These are phyloP conservation scores for Lactifluus subvellereus DNA, from an alignment of 768 basidiomycete genomes.

Conservation along the genomic window DNA sequence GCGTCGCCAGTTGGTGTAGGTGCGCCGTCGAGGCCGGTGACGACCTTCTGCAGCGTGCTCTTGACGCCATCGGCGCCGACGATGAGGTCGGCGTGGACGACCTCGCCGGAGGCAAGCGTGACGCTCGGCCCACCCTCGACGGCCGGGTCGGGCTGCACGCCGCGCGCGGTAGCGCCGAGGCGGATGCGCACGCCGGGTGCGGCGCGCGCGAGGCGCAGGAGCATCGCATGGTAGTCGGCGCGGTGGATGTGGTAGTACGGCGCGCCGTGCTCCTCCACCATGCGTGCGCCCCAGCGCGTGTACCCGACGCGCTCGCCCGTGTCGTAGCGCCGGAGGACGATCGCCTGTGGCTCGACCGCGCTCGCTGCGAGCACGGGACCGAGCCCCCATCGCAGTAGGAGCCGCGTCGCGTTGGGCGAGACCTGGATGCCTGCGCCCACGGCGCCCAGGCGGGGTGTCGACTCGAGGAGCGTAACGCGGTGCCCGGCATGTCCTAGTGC, in stretches of 20 bases:
- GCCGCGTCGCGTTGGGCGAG: slow-evolving; percentile 36
- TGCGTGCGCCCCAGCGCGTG: slow-evolving; percentile 33
- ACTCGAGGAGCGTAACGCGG: slow-evolving; percentile 36
- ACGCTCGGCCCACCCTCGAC: slow-evolving; percentile 28
- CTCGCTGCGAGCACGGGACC: slow-evolving; percentile 29
- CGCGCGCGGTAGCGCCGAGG: slow-evolving; percentile 33
- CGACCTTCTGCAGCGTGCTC: slow-evolving; percentile 44
- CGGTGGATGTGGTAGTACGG: slow-evolving; percentile 42
- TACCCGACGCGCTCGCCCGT: slow-evolving; percentile 37
- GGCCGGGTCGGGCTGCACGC: slow-evolving; percentile 30
- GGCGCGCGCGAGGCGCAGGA: slow-evolving; percentile 32
- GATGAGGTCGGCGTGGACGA: slow-evolving; percentile 34
- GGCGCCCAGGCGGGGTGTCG: slow-evolving; percentile 36
- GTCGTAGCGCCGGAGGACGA: slow-evolving; percentile 36
- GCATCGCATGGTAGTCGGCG: slow-evolving; percentile 39
- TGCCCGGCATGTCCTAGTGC: slow-evolving; percentile 38
- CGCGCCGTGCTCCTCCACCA: slow-evolving; percentile 32
- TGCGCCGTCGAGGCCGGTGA: slow-evolving; percentile 41
- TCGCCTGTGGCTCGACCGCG: slow-evolving; percentile 35
- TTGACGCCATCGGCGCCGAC: slow-evolving; percentile 42
- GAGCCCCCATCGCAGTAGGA: slow-evolving; percentile 38
- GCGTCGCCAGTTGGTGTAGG: slow-evolving; percentile 53
- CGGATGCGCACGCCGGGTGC: slow-evolving; percentile 31
- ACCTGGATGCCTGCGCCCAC: slow-evolving; percentile 42
- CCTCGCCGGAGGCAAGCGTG: slow-evolving; percentile 35